Evolutionary conservation across 495 filamentous ascomycete species (phyloP).

Genomic region (Tuber brumale): DNA sequence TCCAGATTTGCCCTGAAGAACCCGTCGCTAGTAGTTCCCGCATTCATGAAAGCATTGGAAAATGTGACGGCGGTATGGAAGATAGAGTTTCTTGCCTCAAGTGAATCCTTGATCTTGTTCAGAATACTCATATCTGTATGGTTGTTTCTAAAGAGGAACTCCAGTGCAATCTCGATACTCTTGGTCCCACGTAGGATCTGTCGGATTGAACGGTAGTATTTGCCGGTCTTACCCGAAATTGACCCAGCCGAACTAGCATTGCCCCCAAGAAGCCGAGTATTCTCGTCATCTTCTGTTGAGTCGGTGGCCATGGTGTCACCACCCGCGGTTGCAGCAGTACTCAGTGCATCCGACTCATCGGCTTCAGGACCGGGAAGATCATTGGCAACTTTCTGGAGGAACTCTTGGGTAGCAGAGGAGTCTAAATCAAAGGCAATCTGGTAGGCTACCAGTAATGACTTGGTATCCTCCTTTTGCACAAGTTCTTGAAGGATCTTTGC

Average conservation of each 20-base stretch:
- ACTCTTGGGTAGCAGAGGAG: conserved; percentile 96
- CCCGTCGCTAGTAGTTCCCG: conserved; percentile 93
- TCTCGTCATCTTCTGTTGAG: conserved; percentile 41
- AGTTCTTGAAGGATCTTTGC: conserved; percentile 78
- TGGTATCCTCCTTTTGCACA: conserved; percentile 68
- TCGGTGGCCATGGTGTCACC: conserved; percentile 47
- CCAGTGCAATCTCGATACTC: conserved; percentile 84
- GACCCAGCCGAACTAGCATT: conserved; percentile 36
- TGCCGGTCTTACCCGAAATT: conserved; percentile 47
- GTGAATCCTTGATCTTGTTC: conserved; percentile 90
- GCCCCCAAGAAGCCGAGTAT: conserved; percentile 32
- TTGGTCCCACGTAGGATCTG: conserved; percentile 84
- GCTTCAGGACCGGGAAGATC: conserved; percentile 51
- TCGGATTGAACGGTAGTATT: conserved; percentile 70
- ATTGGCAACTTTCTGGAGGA: conserved; percentile 77
- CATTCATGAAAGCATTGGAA: conserved; percentile 98
- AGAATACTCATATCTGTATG: conserved; percentile 79
- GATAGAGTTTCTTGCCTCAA: conserved; percentile 94
- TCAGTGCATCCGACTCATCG: conserved; percentile 46
- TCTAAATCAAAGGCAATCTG: conserved; percentile 98
- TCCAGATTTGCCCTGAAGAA: conserved; percentile 98
- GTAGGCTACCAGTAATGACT: conserved; percentile 77
- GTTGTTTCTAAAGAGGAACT: conserved; percentile 94
- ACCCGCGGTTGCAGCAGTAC: conserved; percentile 43
- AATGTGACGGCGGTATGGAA: conserved; percentile 97